Evolutionary conservation across 176 grass and related monocot genomes (phyloP), one percentile per base, ranked within the genome.

Genomic region (Phoenix dactylifera): DNA sequence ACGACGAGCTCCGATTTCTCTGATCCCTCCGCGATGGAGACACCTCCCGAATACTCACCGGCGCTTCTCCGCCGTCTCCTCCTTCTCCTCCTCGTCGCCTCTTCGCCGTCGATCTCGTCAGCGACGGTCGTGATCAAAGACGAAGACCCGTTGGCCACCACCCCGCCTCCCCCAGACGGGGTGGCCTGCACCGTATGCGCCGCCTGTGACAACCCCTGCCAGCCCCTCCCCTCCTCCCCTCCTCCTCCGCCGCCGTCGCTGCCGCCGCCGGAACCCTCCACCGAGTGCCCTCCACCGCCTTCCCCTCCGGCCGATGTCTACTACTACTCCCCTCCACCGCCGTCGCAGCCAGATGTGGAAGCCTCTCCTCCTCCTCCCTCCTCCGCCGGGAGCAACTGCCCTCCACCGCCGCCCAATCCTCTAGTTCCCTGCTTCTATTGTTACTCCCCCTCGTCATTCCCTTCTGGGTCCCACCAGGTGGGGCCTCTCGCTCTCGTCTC

Each of bases 341-440:
- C 80, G 0, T 19, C 32, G 49, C 28, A 30, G 28, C 28, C 28
- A 5, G 28, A 30, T 30, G 28, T 30, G 5, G 28, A 6, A 30
- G 28, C 26, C 53, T 76, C 77, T 60, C 73, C 86, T 0, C 80
- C 90, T 0, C 66, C 82, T 0, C 59, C 79, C 18, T 51, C 35
- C 35, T 44, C 48, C 63, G 66, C 24, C 0, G 72, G 58, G 9
- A 62, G 70, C 16, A 15, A 26, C 18, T 79, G 84, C 77, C 55
- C 68, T 48, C 67, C 83, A 5, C 91, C 92, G 24, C 92, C 93
- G 49, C 93, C 93, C 16, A 91, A 91, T 66, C 84, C 87, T 1
- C 80, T 97, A 84, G 63, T 97, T 4, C 93, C 93, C 14, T 97
- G 91, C 79, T 97, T 91, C 81, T 87, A 83, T 2, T 97, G 88